A percentile compares a stretch with the other conserved stretches of the same genome.
These are phyloP conservation scores for Tremella fuciformis DNA, from an alignment of 768 basidiomycete species.

Conservation along the genomic window DNA sequence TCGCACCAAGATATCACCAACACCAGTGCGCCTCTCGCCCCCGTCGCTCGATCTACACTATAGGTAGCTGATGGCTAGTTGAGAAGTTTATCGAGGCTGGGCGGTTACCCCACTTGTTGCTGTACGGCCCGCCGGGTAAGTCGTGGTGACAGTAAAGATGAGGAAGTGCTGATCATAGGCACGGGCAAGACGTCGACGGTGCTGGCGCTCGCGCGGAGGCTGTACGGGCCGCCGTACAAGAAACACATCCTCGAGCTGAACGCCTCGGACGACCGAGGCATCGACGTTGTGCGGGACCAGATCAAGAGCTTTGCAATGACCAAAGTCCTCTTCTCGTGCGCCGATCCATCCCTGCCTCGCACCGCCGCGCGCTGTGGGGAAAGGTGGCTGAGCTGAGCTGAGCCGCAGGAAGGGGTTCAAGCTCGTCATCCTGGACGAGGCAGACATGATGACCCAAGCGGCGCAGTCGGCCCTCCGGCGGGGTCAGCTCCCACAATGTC, in stretches of 20 bases:
- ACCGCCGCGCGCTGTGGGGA: too few species aligned
- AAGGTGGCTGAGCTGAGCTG: slow-evolving; percentile 8
- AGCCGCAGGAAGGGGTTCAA: slow-evolving; percentile 82
- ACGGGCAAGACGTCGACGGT: slow-evolving; percentile 99
- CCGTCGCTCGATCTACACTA: neutral
- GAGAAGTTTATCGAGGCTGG: slow-evolving; percentile 96
- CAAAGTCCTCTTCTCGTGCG: slow-evolving; percentile 64
- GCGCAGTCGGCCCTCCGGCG: slow-evolving; percentile 95
- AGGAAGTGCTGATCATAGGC: slow-evolving; percentile 22
- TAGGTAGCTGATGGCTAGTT: slow-evolving; percentile 58
- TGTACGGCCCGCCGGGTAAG: slow-evolving; percentile 90
- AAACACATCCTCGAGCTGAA: slow-evolving; percentile 97
- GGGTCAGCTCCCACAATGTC: slow-evolving; percentile 43
- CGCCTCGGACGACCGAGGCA: slow-evolving; percentile 96
- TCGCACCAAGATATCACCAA: slow-evolving; percentile 92
- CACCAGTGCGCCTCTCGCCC: slow-evolving; percentile 68
- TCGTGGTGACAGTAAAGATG: neutral
- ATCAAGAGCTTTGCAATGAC: slow-evolving; percentile 99
- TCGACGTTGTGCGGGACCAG: slow-evolving; percentile 97
- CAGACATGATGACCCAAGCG: slow-evolving; percentile 99
- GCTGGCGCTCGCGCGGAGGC: slow-evolving; percentile 86
- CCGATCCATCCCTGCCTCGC: too few species aligned
- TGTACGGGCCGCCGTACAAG: slow-evolving; percentile 79
- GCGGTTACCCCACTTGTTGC: slow-evolving; percentile 85
- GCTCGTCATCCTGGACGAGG: slow-evolving; percentile 95